Evolutionary conservation across 257 asterid species (phyloP).

Genomic region (Plantago ovata): DNA sequence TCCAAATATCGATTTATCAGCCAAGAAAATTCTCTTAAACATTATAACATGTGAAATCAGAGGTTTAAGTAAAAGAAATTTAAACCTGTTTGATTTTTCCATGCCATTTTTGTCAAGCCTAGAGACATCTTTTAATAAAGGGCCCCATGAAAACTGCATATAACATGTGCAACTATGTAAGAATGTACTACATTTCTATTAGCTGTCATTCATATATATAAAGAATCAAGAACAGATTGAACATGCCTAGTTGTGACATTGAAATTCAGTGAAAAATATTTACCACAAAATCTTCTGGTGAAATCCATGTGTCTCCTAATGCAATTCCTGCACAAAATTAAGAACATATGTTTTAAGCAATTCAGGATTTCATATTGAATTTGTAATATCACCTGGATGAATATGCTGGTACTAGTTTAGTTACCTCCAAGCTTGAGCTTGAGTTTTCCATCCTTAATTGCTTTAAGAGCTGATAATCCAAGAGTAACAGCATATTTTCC

Average conservation of each 20-base stretch:
- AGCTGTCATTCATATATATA: slow-evolving; percentile 15
- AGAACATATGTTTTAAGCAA: not conserved
- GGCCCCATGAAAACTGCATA: slow-evolving; percentile 91
- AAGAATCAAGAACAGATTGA: slow-evolving; percentile 19
- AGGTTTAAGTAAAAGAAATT: not conserved
- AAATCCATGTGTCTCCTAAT: slow-evolving; percentile 90
- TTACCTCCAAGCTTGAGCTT: slow-evolving; percentile 84
- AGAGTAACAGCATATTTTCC: slow-evolving; percentile 91
- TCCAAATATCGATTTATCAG: slow-evolving; percentile 16
- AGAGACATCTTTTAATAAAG: slow-evolving; percentile 83
- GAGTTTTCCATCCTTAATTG: slow-evolving; percentile 58
- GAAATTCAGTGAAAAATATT: not conserved
- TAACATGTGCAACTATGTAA: slow-evolving; percentile 16
- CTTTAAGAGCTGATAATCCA: slow-evolving; percentile 71
- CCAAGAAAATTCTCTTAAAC: not conserved
- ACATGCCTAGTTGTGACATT: not conserved
- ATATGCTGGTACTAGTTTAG: not conserved
- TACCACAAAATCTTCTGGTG: slow-evolving; percentile 97
- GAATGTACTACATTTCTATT: not conserved
- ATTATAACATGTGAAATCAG: not conserved
- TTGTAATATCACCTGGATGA: too few relatives aligned
- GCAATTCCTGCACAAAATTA: slow-evolving; percentile 57
- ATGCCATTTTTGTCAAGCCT: slow-evolving; percentile 71
- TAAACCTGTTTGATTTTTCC: slow-evolving; percentile 63
- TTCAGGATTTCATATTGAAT: not conserved